Evolutionary conservation across 73 alveolate species (phyloP).

Genomic region (Breviolum minutum): DNA sequence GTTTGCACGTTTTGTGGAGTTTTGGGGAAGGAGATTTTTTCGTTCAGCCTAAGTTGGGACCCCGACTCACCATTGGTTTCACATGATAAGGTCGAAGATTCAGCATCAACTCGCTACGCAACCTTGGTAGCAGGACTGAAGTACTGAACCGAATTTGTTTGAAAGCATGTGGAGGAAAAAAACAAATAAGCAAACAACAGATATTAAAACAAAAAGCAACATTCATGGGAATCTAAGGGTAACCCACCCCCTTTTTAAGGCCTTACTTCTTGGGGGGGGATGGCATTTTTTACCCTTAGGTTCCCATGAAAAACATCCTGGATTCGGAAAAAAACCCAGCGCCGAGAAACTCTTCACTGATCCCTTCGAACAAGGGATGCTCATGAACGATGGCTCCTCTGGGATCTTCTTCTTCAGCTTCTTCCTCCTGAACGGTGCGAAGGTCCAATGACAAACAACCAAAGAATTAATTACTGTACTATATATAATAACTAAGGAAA

Average conservation of each 20-base stretch:
- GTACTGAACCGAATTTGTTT: no score
- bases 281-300: no score
- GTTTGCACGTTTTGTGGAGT: background rate
- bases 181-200: no score
- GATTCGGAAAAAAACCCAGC: no score
- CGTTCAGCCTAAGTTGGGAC: background rate
- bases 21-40: background rate
- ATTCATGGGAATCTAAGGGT: no score
- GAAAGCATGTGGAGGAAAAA: no score
- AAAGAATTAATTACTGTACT: no score
- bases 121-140: no score
- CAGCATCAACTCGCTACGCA: constrained; percentile 39
- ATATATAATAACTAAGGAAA: no score
- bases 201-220: no score
- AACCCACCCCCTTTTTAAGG: no score
- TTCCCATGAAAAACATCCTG: background rate
- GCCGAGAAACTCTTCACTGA: constrained; percentile 31
- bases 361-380: constrained; percentile 75
- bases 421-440: background rate
- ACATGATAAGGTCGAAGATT: constrained; percentile 53
- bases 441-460: background rate
- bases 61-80: constrained; percentile 7
- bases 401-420: constrained; percentile 35
- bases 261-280: no score
- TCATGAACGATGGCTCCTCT: background rate